Evolutionary conservation across 1,284 basidiomycete species (phyloP).

Genomic region (Marasmius fiardii): DNA sequence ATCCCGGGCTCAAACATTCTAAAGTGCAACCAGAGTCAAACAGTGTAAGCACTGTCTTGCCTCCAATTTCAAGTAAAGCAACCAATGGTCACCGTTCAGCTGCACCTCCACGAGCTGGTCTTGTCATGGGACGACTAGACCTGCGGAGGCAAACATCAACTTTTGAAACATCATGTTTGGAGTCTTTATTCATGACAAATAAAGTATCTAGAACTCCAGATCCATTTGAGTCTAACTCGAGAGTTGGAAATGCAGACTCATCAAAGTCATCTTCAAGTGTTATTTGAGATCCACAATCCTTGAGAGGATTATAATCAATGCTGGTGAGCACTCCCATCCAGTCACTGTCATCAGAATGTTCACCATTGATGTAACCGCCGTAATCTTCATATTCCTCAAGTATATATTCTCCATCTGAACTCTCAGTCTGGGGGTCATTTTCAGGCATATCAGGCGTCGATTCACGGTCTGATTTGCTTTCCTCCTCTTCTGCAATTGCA

Average conservation of each 20-base stretch:
- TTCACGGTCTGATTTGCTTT: neutral
- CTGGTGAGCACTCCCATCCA: neutral
- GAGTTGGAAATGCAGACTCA: neutral
- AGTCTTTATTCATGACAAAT: neutral
- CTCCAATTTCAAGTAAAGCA: constrained; percentile 7
- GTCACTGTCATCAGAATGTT: neutral
- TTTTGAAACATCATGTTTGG: neutral
- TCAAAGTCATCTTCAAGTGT: neutral
- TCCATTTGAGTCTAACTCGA: neutral
- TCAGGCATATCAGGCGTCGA: neutral
- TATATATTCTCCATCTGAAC: constrained; percentile 1
- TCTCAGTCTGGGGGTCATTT: no score
- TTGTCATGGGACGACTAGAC: neutral
- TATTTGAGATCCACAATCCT: neutral
- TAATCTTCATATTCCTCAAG: neutral
- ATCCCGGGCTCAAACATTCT: constrained; percentile 10
- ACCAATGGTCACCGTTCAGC: constrained; percentile 3
- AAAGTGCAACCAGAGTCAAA: constrained; percentile 16
- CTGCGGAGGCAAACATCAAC: neutral
- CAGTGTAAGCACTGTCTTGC: constrained; percentile 7
- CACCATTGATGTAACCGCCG: neutral
- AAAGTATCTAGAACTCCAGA: neutral
- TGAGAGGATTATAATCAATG: neutral
- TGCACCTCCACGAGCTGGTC: neutral
- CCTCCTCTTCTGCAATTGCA: neutral